Conservation (phyloP, 2,329 filamentous ascomycete genomes). For the Diaporthe helianthi region DNA sequence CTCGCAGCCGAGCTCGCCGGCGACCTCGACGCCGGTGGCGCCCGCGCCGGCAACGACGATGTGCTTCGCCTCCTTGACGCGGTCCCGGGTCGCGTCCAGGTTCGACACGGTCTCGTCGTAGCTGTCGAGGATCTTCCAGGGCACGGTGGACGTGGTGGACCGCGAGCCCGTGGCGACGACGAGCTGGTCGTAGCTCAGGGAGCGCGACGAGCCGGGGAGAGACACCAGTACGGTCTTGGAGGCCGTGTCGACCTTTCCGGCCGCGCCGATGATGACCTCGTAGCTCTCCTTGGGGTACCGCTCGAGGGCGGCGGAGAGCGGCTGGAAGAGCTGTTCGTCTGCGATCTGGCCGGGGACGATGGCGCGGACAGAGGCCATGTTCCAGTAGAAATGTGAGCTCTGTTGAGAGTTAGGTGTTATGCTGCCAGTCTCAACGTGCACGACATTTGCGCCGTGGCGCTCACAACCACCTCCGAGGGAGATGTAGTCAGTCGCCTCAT, state of each 20-base stretch:
- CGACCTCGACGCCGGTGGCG: constrained; percentile 61
- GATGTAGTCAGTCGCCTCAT: not conserved
- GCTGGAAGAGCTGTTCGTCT: constrained; percentile 57
- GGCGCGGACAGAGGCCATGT: constrained; percentile 62
- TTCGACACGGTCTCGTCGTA: constrained; percentile 52
- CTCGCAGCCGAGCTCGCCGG: constrained; percentile 61
- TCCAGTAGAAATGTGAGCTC: constrained; percentile 67
- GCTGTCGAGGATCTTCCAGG: constrained; percentile 60
- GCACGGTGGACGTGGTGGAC: constrained; percentile 48
- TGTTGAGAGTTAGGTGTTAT: constrained; percentile 39
- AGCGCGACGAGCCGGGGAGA: constrained; percentile 40
- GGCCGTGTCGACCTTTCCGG: constrained; percentile 47
- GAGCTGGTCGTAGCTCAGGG: constrained; percentile 60
- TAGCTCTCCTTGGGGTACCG: constrained; percentile 57
- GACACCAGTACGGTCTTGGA: constrained; percentile 54
- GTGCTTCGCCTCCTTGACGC: constrained; percentile 54
- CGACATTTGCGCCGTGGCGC: not conserved
- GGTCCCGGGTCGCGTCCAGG: constrained; percentile 50
- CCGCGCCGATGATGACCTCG: constrained; percentile 60
- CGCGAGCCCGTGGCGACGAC: constrained; percentile 64
- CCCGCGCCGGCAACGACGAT: constrained; percentile 65
- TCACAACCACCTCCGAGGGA: not conserved
- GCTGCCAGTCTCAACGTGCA: constrained; percentile 9
- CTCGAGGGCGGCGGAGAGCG: constrained; percentile 56
- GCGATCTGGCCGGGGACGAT: constrained; percentile 58